phyloP scores from a whole-genome alignment of 345 rosid genomes.

The Sisymbrium altissimum region DNA sequence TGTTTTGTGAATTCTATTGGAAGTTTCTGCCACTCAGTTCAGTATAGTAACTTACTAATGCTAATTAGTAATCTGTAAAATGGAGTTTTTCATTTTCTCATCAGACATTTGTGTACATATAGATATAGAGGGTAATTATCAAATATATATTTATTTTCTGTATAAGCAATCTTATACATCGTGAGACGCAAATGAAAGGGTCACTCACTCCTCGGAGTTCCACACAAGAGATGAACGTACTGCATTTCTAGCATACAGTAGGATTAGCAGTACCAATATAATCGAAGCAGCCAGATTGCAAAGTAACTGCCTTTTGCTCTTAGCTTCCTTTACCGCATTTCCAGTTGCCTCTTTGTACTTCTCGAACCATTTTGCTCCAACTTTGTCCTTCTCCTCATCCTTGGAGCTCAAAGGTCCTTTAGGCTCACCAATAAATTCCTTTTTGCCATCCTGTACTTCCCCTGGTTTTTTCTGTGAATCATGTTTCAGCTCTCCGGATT shows the following conservation, averaged over 20 bases:
- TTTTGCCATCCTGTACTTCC: background rate
- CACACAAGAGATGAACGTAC: conserved; percentile 27
- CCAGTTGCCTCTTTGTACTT: conserved; percentile 35
- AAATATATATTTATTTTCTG: conserved; percentile 17
- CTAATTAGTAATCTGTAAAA: conserved; percentile 1
- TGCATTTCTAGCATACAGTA: conserved; percentile 36
- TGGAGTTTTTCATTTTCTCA: background rate
- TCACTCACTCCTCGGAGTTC: conserved; percentile 28
- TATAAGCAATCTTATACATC: conserved; percentile 22
- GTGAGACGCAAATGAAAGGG: background rate
- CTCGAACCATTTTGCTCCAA: conserved; percentile 33
- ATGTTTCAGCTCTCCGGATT: conserved; percentile 25
- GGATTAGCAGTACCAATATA: conserved; percentile 29
- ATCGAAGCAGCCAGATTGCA: conserved; percentile 37
- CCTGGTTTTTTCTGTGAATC: conserved; percentile 18
- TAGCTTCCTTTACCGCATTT: conserved; percentile 35
- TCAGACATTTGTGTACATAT: background rate
- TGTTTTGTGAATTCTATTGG: conserved; percentile 3
- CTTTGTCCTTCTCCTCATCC: conserved; percentile 31
- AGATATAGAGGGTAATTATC: background rate
- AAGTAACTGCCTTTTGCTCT: conserved; percentile 31
- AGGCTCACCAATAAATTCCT: conserved; percentile 12
- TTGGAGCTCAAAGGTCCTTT: conserved; percentile 21
- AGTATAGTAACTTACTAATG: background rate
- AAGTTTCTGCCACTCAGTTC: background rate